These are phyloP conservation scores for Pythium oligandrum DNA, from an alignment of 352 stramenopile genomes.

Conservation along the genomic window DNA sequence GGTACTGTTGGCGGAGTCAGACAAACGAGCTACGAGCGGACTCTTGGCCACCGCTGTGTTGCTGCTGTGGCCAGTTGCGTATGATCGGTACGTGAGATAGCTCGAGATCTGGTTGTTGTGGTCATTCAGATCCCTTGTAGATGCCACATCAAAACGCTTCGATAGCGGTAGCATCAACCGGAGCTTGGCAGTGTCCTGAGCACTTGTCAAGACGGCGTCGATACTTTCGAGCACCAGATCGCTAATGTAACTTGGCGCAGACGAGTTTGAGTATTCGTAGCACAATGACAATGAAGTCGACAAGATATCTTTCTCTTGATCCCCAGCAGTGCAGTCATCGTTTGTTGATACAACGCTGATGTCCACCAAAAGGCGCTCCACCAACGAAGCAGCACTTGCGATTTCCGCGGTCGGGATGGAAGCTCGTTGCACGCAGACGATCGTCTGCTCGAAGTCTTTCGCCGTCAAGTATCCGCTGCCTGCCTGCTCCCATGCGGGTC, in stretches of 20 bases:
- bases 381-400: not conserved
- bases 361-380: not conserved
- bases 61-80: not conserved
- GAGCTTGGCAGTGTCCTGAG: too few relatives aligned
- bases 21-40: not conserved
- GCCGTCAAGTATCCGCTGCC: not conserved
- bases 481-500: conserved; percentile 10
- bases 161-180: too few relatives aligned
- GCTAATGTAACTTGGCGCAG: not conserved
- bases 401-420: not conserved
- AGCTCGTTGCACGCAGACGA: conserved; percentile 5
- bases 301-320: not conserved
- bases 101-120: not conserved
- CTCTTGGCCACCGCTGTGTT: not conserved
- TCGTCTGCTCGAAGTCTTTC: not conserved
- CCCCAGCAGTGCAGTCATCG: not conserved
- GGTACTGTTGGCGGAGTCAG: not conserved
- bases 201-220: too few relatives aligned
- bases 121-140: not conserved
- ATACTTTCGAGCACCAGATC: not conserved
- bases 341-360: not conserved
- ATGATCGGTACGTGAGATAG: too few relatives aligned
- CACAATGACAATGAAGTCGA: not conserved
- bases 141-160: too few relatives aligned
- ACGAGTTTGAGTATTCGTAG: not conserved